A percentile compares a stretch with the other conserved stretches of the same genome.
Evolutionary conservation across 164 flowering plant species (phyloP).

Genomic region (Vitis rotundifolia): DNA sequence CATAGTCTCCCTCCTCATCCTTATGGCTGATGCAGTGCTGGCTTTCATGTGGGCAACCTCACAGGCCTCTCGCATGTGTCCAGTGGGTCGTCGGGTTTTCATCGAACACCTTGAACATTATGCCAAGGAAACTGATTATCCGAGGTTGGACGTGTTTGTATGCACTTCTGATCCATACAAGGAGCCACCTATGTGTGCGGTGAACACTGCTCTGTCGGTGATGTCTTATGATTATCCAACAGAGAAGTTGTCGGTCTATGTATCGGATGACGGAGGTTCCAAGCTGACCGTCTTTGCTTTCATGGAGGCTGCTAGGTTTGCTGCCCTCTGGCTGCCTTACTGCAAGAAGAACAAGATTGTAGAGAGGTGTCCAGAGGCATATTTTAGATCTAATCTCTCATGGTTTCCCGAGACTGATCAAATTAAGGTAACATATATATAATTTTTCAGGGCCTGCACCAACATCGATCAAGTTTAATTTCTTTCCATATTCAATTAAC

Average conservation of each 20-base stretch:
- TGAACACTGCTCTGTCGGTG: constrained; percentile 16
- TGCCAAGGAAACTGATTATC: constrained; percentile 1
- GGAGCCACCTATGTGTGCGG: constrained; percentile 24
- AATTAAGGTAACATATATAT: too few relatives aligned
- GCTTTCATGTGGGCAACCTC: too few relatives aligned
- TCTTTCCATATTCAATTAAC: too few relatives aligned
- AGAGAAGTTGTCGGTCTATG: too few relatives aligned
- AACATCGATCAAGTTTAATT: too few relatives aligned
- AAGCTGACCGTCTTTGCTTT: constrained; percentile 21
- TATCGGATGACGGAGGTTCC: neutral
- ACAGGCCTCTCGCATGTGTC: too few relatives aligned
- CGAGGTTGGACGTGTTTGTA: constrained; percentile 22
- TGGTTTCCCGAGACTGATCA: neutral
- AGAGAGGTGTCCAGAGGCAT: constrained; percentile 13
- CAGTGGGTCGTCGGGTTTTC: too few relatives aligned
- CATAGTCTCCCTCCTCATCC: too few relatives aligned
- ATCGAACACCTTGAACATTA: constrained; percentile 3
- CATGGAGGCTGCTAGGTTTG: constrained; percentile 23
- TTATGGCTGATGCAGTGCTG: too few relatives aligned
- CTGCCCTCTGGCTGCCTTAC: constrained; percentile 19
- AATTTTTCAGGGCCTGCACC: too few relatives aligned
- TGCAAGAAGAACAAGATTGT: constrained; percentile 10
- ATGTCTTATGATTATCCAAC: too few relatives aligned
- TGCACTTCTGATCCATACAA: constrained; percentile 30
- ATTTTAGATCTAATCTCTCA: neutral